Base-by-base conservation (phyloP, 2,329 filamentous ascomycete genomes). In the Epichloe baconii region DNA sequence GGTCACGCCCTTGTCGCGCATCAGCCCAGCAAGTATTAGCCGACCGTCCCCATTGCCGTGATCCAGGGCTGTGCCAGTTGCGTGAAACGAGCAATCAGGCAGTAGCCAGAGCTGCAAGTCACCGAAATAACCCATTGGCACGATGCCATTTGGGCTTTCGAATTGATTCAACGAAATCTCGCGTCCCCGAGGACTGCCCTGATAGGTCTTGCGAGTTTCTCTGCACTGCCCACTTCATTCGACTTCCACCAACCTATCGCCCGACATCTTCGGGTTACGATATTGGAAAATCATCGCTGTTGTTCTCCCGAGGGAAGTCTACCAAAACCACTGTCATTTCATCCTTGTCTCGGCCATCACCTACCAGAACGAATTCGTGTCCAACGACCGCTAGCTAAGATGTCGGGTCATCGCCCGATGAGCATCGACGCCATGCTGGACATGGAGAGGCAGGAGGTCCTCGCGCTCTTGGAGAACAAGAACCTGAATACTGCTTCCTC, bases 361-460 rank as follows among this genome's bases (percentile, higher is more conserved):
- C 21, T 12, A 35, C 23, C 44, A 41, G 21, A 35, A 34, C n/a
- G 7, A 19, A 12, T 15, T 42, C 21, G 6, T 35, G 21, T 19
- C 31, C 10, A 23, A 36, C 17, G 8, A 35, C 44, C 53, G 50
- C 50, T 58, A 60, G 49, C 50, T 58, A 60, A 48, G 54, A 69
- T 69, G 66, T 62, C 66, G 53, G 61, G 55, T 38, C 56, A 62
- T 47, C 67, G 68, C 48, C 70, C 72, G 19, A 88, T 88, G 83
- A 88, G 85, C 61, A 79, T 90, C 61, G 86, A 88, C 68, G 79
- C 83, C 47, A 79, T 83, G 57, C 74, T 89, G 56, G 86, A 89
- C 63, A 83, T 88, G 71, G 86, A 91, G 72, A 78, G 85, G 55
- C 74, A 76, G 55, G 85, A 88, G 68, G 82, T 89, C 40, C 72